Conservation (phyloP, 139 green algal genomes). For the Chlorella sp. region DNA sequence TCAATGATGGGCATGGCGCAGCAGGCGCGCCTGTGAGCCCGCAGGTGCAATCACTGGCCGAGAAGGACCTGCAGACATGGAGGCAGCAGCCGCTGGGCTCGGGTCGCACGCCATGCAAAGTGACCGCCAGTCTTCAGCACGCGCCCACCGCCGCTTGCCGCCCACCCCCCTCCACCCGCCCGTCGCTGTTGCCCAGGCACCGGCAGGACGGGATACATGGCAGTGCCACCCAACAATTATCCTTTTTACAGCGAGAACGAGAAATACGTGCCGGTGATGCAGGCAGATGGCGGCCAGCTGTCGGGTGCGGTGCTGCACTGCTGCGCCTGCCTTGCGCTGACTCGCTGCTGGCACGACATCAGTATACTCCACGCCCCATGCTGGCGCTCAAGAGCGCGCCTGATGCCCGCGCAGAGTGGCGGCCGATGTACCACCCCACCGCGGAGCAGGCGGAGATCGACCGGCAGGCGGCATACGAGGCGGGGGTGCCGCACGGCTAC, state of each 20-base stretch:
- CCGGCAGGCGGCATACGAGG: slow-evolving; percentile 68
- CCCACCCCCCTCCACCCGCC: not conserved
- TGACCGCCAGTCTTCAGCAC: not conserved
- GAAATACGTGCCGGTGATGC: slow-evolving; percentile 80
- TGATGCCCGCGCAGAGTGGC: slow-evolving; percentile 71
- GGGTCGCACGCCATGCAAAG: not conserved
- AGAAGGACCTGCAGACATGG: too few species aligned
- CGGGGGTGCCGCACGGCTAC: slow-evolving; percentile 84
- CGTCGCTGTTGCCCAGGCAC: slow-evolving; percentile 58
- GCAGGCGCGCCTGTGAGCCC: too few species aligned
- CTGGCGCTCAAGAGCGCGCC: too few species aligned
- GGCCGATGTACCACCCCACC: slow-evolving; percentile 82
- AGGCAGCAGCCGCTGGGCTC: too few species aligned
- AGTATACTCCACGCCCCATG: not conserved
- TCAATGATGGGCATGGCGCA: not conserved
- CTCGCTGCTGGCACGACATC: not conserved
- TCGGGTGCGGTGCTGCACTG: slow-evolving; percentile 58
- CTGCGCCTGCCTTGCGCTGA: not conserved
- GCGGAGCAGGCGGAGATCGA: slow-evolving; percentile 82
- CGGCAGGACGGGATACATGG: slow-evolving; percentile 73
- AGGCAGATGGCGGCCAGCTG: slow-evolving; percentile 85
- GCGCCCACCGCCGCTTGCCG: too few species aligned
- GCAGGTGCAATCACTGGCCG: too few species aligned
- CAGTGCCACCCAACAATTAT: slow-evolving; percentile 91
- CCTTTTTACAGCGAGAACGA: slow-evolving; percentile 85